phyloP scores from a whole-genome alignment of 805 yeast genomes.

The Novakomyces olei region DNA sequence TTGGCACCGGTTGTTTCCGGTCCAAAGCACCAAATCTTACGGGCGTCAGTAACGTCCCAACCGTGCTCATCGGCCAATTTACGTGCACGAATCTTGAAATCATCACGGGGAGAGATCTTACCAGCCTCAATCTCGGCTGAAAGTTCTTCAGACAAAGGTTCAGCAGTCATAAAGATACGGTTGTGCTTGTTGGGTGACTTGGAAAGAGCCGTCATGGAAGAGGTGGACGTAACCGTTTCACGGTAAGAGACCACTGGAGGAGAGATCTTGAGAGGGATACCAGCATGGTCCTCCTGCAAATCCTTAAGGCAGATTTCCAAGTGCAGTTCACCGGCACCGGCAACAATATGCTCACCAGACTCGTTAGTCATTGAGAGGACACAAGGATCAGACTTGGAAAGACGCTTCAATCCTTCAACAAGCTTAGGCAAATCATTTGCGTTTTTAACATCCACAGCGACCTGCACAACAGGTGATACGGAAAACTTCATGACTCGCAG shows the following conservation, averaged over 20 bases:
- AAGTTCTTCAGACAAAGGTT: constrained; percentile 87
- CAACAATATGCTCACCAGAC: constrained; percentile 99
- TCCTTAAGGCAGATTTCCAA: constrained; percentile 92
- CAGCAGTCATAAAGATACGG: constrained; percentile 96
- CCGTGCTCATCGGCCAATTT: constrained; percentile 95
- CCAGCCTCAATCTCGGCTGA: constrained; percentile 82
- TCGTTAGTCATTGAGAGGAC: constrained; percentile 68
- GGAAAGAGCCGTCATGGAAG: constrained; percentile 88
- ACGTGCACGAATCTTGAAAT: constrained; percentile 98
- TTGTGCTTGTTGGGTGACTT: constrained; percentile 99
- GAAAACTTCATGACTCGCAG: constrained; percentile 99
- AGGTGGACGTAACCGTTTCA: constrained; percentile 89
- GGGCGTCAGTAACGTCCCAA: constrained; percentile 99
- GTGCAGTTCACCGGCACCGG: constrained; percentile 99
- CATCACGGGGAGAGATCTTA: constrained; percentile 83
- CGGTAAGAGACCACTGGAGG: constrained; percentile 97
- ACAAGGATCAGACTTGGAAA: constrained; percentile 99
- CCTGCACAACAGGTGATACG: constrained; percentile 98
- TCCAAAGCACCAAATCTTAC: constrained; percentile 99
- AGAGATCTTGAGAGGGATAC: constrained; percentile 92
- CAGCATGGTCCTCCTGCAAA: constrained; percentile 97
- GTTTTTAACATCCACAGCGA: constrained; percentile 98
- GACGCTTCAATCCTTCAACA: constrained; percentile 99
- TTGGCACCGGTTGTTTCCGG: constrained; percentile 99
- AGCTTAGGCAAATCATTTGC: constrained; percentile 98